These are phyloP conservation scores for Acanthamoeba castellanii DNA, from an alignment of 208 protist species.

Conservation along the genomic window DNA sequence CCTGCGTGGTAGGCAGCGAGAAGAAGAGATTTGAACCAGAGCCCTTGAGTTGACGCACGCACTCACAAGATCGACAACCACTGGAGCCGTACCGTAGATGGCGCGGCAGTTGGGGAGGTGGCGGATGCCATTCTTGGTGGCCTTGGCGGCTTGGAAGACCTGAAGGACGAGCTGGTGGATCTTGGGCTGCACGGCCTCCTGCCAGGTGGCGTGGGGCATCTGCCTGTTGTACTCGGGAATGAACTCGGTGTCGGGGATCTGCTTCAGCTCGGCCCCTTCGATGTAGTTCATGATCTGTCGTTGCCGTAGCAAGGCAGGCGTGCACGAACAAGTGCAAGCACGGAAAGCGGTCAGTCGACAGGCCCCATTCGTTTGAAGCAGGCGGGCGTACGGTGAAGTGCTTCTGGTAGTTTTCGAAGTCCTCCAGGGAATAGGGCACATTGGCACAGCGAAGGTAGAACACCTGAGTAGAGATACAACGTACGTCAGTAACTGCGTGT, in stretches of 20 bases:
- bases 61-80: background rate
- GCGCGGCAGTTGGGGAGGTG: slow-evolving; percentile 44
- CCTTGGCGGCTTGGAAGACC: slow-evolving; percentile 42
- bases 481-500: background rate
- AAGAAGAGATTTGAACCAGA: background rate
- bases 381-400: slow-evolving; percentile 29
- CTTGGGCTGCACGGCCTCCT: slow-evolving; percentile 67
- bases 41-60: background rate
- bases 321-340: background rate
- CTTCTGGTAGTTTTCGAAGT: slow-evolving; percentile 62
- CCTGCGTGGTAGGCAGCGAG: background rate
- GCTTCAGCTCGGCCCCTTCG: slow-evolving; percentile 28
- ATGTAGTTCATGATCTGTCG: slow-evolving; percentile 62
- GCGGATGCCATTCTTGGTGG: slow-evolving; percentile 4
- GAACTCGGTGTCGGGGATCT: slow-evolving; percentile 18
- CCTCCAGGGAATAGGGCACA: slow-evolving; percentile 10
- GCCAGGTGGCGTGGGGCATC: slow-evolving; percentile 9
- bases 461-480: background rate
- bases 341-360: background rate
- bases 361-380: no score
- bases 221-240: slow-evolving; percentile 33
- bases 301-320: background rate
- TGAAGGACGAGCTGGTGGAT: slow-evolving; percentile 29
- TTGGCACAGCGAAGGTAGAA: slow-evolving; percentile 63
- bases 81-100: background rate